phyloP scores from a whole-genome alignment of 257 asterid genomes.

The Jacaranda mimosifolia region DNA sequence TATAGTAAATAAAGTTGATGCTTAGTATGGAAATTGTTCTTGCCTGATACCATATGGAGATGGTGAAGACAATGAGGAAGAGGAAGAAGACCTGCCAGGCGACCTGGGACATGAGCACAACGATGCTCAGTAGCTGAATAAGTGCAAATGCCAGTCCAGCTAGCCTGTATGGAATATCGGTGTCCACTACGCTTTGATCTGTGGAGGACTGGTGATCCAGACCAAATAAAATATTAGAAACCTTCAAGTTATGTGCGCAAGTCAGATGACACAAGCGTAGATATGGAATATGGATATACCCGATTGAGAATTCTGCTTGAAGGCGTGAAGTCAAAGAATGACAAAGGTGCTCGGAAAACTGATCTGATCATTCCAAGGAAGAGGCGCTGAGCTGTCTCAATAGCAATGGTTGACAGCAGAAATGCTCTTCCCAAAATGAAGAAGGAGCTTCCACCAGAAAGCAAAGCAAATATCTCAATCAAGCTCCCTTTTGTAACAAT shows the following conservation, averaged over 20 bases:
- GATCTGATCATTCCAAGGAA: constrained; percentile 68
- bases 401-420: constrained; percentile 75
- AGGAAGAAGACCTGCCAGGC: constrained; percentile 81
- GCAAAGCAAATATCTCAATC: constrained; percentile 66
- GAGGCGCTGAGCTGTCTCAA: constrained; percentile 74
- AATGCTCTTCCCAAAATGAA: constrained; percentile 82
- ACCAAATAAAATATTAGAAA: constrained; percentile 22
- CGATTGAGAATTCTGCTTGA: constrained; percentile 88
- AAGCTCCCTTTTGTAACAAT: constrained; percentile 50
- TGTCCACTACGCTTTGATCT: constrained; percentile 88
- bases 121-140: constrained; percentile 78
- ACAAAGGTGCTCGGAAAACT: constrained; percentile 76
- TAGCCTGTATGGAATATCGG: constrained; percentile 81
- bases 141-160: constrained; percentile 88
- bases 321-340: constrained; percentile 82
- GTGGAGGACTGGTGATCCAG: constrained; percentile 66
- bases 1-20: not conserved
- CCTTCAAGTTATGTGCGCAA: not conserved
- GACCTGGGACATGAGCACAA: constrained; percentile 75
- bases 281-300: constrained; percentile 39
- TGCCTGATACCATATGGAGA: constrained; percentile 90
- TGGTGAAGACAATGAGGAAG: constrained; percentile 61
- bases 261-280: no score
- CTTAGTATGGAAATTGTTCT: not conserved
- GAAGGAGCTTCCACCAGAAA: constrained; percentile 82